Evolutionary conservation across 192 early-diverging fungal genomes (phyloP), one percentile per base, ranked within the genome.

Genomic region (Backusella circina): DNA sequence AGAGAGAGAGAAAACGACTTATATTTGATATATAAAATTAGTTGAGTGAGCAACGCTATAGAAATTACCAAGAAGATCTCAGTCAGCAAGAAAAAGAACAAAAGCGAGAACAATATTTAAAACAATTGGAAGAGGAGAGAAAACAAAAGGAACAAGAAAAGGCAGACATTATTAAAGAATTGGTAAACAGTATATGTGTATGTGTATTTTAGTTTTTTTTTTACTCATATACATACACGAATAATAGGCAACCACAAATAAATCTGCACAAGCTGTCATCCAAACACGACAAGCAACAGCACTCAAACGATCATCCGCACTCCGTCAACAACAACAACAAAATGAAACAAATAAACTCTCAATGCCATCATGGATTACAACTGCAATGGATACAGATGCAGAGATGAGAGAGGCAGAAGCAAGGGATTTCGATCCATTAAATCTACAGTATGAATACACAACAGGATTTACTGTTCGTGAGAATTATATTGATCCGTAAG

Each of bases 61-160:
- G 80, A 18, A 79, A 76, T 33, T 80, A 85, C 33, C 80, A 82
- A 21, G 79, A 84, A 23, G 84, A 91, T 69, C 77, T 87, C 35
- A 85, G 86, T 38, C 84, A 81, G 35, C 73, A 82, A 31, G 83
- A 89, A 77, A 77, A 77, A 65, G 84, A 87, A 71, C 79, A 86
- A 47, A 81, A 86, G 26, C 83, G 87, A 68, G 94, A 95, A 66
- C 90, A 88, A n/a, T 92, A 95, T 76, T 61, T 86, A 37, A 79
- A 86, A 69, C 86, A 93, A 74, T 81, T 91, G n/a, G 85, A 91
- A 51, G 92, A 94, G 18, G 93, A 96, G 70, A 78, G 86, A 71
- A 85, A 84, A 33, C 82, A 85, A 32, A 94, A 92, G 70, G 84
- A 85, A 51, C 76, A 88, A 66, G 91, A 92, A 35, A 88, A 92